phyloP scores from a whole-genome alignment of 1,284 basidiomycete species.

The Coniferiporia sulphurascens region DNA sequence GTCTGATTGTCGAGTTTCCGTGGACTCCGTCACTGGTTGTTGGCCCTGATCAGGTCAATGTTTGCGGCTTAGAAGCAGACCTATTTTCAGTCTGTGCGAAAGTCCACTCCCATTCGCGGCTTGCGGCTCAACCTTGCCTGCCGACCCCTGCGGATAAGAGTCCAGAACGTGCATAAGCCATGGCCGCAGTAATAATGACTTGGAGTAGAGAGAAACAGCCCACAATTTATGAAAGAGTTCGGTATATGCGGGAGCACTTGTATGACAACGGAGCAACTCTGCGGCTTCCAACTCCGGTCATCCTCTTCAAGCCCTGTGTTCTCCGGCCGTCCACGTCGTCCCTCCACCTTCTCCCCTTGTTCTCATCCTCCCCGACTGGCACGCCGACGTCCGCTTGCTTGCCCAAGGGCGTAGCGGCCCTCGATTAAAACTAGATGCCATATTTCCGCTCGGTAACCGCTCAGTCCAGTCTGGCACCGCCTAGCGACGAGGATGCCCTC shows the following conservation, averaged over 20 bases:
- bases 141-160: not conserved
- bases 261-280: not conserved
- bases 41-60: too few relatives aligned
- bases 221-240: too few relatives aligned
- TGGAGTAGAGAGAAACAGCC: too few relatives aligned
- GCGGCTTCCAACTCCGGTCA: not conserved
- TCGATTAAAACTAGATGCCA: not conserved
- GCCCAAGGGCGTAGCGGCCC: not conserved
- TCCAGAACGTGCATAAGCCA: too few relatives aligned
- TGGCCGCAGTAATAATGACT: too few relatives aligned
- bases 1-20: too few relatives aligned
- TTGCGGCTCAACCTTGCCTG: not conserved
- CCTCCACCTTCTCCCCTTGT: not conserved
- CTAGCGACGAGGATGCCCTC: not conserved
- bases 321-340: not conserved
- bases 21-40: too few relatives aligned
- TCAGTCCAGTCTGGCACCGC: not conserved
- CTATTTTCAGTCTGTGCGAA: not conserved
- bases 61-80: too few relatives aligned
- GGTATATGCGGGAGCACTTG: not conserved
- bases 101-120: not conserved
- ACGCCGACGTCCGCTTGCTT: not conserved
- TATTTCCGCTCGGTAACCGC: conserved; percentile 8
- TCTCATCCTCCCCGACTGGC: not conserved
- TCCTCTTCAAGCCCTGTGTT: not conserved